Evolutionary conservation across 2,329 filamentous ascomycete genomes (phyloP), one percentile per base, ranked within the genome.

Genomic region (Rhynchosporium secalis): DNA sequence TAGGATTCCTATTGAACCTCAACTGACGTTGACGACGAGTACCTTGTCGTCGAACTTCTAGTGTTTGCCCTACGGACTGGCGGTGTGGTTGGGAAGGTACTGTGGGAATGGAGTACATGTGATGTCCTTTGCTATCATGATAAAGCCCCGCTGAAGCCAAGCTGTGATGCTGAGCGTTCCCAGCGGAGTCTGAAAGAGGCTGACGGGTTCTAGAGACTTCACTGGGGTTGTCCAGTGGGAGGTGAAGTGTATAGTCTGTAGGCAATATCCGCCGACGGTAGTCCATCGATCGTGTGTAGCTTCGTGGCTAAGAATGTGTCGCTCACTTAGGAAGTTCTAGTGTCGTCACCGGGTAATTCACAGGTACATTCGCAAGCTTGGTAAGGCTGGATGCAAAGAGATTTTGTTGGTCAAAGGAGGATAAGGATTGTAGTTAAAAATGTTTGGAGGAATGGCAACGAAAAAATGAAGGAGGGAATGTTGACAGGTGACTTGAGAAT

Each of bases 1-100:
- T 81, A 51, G 86, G 85, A 74, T 88, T 87, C 62, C 77, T 76
- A 64, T 66, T 69, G 38, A 74, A 71, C 60, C 72, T 71, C 13
- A 72, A 66, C 6, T 71, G 68, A 13, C 64, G 56, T 41, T 70
- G 69, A 45, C 69, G 63, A 40, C 72, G 69, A 6, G 72, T 71
- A 31, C 69, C 70, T 20, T 77, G 73, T 36, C 73, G 70, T 45
- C 73, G 72, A 45, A 71, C 67, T 58, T 72, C 73, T 29, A 70
- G 60, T 58, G 66, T 65, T 20, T 63, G 68, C 33, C 40, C 62
- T 56, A 68, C 29, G 41, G 62, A 61, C 38, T 62, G 68, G 26
- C 65, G 64, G n/a, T 64, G 56, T 51, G 68, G 64, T 49, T 70
- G 69, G 46, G 68, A 72, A 46, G 71, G 69, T 26, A 72, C 60